Base-by-base conservation (phyloP, 2,329 filamentous ascomycete genomes). In the Sporothrix brunneoviolacea region DNA sequence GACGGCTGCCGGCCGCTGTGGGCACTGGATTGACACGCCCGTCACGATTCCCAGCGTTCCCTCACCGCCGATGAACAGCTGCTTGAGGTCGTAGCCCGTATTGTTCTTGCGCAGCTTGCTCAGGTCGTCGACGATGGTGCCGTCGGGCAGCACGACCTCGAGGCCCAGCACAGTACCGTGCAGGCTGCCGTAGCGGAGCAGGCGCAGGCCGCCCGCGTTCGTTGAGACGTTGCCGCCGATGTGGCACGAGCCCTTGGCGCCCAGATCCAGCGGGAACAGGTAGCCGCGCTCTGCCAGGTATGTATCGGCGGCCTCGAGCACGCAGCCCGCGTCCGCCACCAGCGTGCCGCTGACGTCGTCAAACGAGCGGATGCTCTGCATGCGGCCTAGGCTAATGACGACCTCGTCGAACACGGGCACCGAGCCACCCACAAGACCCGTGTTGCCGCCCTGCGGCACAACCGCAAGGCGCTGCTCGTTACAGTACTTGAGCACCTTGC, bases 361-460 rank as follows among this genome's bases (percentile, higher is more conserved):
- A 62, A 98, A 97, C 3, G 85, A 90, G 60, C 86, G 80, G 55
- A 98, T 91, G 62, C 82, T 72, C 74, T 94, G 95, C 89, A 98
- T 93, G 57, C 89, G 86, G 58, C 81, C 79, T 65, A 93, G 83
- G 69, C 84, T 95, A 72, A 98, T 79, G 60, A 98, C 87, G 59
- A 98, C 95, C 75, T 98, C 94, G 65, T 98, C 94, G 64, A 97
- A 98, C 18, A 98, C 90, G 1, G 94, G 93, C 24, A 98, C 88
- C 1, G 89, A 95, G 43, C 93, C 93, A 52, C 93, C 94, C 2
- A 98, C 93, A 30, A 98, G 77, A 7, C 93, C 94, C 3, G 93
- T 95, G 68, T 98, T 98, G 51, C 93, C 93, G 58, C 94, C 94
- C 70, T 98, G 93, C 0, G 93, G 93, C 38, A 97, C 93, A 3